Evolutionary conservation across 306 rosid genomes (phyloP).

Genomic region (Rubus idaeus): DNA sequence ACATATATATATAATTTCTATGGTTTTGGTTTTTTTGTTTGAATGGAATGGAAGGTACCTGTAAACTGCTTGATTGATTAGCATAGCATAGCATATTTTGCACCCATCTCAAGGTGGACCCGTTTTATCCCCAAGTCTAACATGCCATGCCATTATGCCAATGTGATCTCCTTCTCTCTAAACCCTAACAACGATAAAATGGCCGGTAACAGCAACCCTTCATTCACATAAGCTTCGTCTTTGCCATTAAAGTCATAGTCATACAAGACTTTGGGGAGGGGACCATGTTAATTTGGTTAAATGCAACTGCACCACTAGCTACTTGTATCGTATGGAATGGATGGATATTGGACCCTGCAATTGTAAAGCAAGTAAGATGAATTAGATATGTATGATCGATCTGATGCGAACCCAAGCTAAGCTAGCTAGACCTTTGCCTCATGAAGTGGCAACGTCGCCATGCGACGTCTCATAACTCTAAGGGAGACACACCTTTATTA

Average conservation of each 20-base stretch:
- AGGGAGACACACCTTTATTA: constrained; percentile 22
- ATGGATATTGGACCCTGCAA: constrained; percentile 12
- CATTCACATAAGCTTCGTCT: constrained; percentile 41
- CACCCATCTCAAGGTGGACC: constrained; percentile 29
- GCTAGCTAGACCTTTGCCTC: constrained; percentile 29
- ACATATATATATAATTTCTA: background rate
- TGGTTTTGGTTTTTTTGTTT: background rate
- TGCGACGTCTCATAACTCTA: constrained; percentile 58
- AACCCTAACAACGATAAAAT: constrained; percentile 26
- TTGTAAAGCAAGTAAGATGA: constrained; percentile 21
- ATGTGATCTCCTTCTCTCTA: constrained; percentile 14
- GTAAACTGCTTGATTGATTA: constrained; percentile 8
- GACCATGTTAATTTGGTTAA: constrained; percentile 43
- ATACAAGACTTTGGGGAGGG: constrained; percentile 38
- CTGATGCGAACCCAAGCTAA: constrained; percentile 43
- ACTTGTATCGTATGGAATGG: background rate
- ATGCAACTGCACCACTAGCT: constrained; percentile 56
- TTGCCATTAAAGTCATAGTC: constrained; percentile 66
- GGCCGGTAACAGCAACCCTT: constrained; percentile 34
- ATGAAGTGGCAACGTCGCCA: constrained; percentile 58
- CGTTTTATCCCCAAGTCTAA: constrained; percentile 18
- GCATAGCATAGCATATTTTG: background rate
- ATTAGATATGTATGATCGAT: constrained; percentile 34
- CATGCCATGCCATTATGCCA: constrained; percentile 24
- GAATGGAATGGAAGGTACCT: constrained; percentile 5